Conservation (phyloP, 768 basidiomycete genomes). For the Calocybe cyanea region DNA sequence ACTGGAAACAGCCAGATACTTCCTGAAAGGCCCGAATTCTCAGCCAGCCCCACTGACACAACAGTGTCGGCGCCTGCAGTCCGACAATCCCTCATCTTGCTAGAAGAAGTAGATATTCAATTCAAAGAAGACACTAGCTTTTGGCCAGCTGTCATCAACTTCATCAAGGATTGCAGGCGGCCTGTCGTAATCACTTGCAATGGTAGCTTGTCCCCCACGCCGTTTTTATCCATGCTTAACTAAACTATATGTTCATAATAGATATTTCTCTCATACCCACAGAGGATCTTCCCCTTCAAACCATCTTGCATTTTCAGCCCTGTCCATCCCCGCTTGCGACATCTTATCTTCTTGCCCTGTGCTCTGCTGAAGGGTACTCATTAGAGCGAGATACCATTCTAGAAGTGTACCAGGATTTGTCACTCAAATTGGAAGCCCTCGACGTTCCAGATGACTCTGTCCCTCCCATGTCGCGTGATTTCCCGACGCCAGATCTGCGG, state of each 20-base stretch:
- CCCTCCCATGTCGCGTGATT: conserved; percentile 14
- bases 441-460: conserved; percentile 29
- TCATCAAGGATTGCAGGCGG: conserved; percentile 80
- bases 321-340: conserved; percentile 50
- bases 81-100: conserved; percentile 82
- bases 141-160: conserved; percentile 75
- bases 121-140: conserved; percentile 85
- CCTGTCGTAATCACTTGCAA: conserved; percentile 96
- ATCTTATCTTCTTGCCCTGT: conserved; percentile 67
- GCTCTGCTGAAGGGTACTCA: conserved; percentile 49
- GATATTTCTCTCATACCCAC: conserved; percentile 73
- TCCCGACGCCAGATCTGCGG: conserved; percentile 54
- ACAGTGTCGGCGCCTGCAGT: conserved; percentile 28
- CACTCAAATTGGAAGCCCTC: conserved; percentile 22
- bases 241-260: conserved; percentile 26
- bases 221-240: conserved; percentile 4
- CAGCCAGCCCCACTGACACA: conserved; percentile 6
- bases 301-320: conserved; percentile 60
- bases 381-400: conserved; percentile 39
- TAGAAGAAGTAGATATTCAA: conserved; percentile 95
- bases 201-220: conserved; percentile 46
- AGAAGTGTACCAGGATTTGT: conserved; percentile 39
- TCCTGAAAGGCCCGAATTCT: conserved; percentile 22
- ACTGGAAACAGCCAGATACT: conserved; percentile 8
- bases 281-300: conserved; percentile 73